phyloP scores from a whole-genome alignment of 176 grass and related monocot species.

The Cenchrus americanus region DNA sequence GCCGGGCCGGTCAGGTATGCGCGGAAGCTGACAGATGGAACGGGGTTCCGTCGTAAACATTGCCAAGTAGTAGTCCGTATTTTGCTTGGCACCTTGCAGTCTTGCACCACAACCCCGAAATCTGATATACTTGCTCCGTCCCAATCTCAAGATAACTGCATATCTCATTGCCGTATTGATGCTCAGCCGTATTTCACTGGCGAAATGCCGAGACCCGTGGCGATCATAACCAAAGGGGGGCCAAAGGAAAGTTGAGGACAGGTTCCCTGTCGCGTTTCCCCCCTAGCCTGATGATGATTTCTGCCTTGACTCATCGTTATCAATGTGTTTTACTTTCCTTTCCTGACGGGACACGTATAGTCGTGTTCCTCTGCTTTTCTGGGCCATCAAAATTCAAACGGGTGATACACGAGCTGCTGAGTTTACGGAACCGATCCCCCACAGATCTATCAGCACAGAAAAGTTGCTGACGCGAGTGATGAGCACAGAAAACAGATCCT shows the following conservation, averaged over 20 bases:
- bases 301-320: slow-evolving; percentile 4
- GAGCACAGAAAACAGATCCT: neutral
- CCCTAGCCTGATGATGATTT: neutral
- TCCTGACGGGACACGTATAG: neutral
- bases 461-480: slow-evolving; percentile 7
- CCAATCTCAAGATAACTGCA: no score
- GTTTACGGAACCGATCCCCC: neutral
- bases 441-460: neutral
- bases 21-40: slow-evolving; percentile 24
- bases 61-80: neutral
- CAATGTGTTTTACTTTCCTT: neutral
- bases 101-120: neutral
- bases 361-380: neutral
- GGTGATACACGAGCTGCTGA: neutral
- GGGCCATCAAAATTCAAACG: neutral
- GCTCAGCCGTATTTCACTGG: neutral
- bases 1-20: no score
- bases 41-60: neutral
- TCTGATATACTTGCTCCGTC: no score
- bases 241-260: neutral
- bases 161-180: neutral
- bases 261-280: neutral
- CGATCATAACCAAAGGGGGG: neutral
- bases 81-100: neutral
- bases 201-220: neutral